A percentile compares a stretch with the other conserved stretches of the same genome.
phyloP scores from a whole-genome alignment of 345 rosid genomes.

The Brassica juncea region DNA sequence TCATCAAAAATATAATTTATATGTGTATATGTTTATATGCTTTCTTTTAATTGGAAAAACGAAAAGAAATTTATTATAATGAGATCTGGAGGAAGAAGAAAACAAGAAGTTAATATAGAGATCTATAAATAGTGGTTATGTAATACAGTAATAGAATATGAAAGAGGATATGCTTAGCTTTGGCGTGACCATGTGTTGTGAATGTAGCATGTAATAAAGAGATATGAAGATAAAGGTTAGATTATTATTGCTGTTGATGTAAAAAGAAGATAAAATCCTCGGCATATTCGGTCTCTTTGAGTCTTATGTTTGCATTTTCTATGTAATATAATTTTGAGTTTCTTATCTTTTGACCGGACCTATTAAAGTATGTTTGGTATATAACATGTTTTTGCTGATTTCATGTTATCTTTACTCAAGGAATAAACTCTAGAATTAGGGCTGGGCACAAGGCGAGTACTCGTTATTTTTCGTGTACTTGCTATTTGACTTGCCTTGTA shows the following conservation, averaged over 20 bases:
- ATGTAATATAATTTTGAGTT: not conserved
- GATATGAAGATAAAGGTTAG: not conserved
- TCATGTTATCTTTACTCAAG: conserved; percentile 25
- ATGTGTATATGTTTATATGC: not conserved
- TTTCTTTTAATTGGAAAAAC: not conserved
- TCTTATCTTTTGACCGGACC: conserved; percentile 37
- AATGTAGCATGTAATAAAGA: conserved; percentile 41
- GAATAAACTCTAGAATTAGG: conserved; percentile 43
- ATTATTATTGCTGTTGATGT: conserved; percentile 21
- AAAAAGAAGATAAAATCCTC: conserved; percentile 18
- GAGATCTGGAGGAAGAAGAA: conserved; percentile 21
- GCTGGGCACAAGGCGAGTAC: too few species aligned
- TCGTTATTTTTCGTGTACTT: too few species aligned
- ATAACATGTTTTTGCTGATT: conserved; percentile 32
- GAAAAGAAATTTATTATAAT: conserved; percentile 13
- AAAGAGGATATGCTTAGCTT: conserved; percentile 42
- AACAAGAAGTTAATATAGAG: conserved; percentile 25
- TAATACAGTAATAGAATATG: conserved; percentile 24
- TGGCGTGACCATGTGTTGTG: conserved; percentile 46
- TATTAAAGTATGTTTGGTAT: conserved; percentile 23
- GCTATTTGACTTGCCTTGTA: too few species aligned
- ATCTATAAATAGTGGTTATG: conserved; percentile 26
- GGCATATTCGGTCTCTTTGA: conserved; percentile 36
- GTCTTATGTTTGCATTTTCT: conserved; percentile 31
- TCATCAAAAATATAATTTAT: conserved; percentile 45